A percentile compares a stretch with the other conserved stretches of the same genome.
phyloP scores from a whole-genome alignment of 257 asterid genomes.

The Coffea canephora region DNA sequence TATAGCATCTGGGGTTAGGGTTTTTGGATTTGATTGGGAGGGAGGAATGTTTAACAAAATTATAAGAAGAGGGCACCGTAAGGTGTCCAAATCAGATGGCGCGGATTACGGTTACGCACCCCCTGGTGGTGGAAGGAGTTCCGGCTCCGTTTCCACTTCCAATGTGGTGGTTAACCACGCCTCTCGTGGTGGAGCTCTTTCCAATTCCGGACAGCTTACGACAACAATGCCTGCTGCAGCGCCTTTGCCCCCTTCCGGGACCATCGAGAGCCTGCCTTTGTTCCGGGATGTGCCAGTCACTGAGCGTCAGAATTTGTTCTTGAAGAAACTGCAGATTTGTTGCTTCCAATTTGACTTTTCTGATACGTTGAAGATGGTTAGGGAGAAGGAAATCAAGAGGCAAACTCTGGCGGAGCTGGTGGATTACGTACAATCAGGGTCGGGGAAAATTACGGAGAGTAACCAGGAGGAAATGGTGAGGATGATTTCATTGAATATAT shows the following conservation, averaged over 20 bases:
- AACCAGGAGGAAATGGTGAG: slow-evolving; percentile 70
- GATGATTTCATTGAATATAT: slow-evolving; percentile 69
- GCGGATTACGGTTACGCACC: slow-evolving; percentile 30
- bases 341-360: slow-evolving; percentile 53
- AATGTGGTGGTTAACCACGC: slow-evolving; percentile 50
- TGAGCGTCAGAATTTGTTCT: slow-evolving; percentile 64
- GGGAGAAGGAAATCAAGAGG: slow-evolving; percentile 76
- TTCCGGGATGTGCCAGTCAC: slow-evolving; percentile 51
- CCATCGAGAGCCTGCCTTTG: slow-evolving; percentile 57
- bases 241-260: slow-evolving; percentile 32
- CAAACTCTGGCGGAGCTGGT: slow-evolving; percentile 64
- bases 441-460: slow-evolving; percentile 47
- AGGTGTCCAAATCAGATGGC: slow-evolving; percentile 39
- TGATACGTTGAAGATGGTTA: slow-evolving; percentile 46
- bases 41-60: slow-evolving; percentile 42
- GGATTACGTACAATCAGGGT: slow-evolving; percentile 63
- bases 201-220: slow-evolving; percentile 24
- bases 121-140: slow-evolving; percentile 28
- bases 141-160: slow-evolving; percentile 43
- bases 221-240: slow-evolving; percentile 12
- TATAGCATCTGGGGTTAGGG: slow-evolving; percentile 31
- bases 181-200: slow-evolving; percentile 34
- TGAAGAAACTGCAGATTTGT: slow-evolving; percentile 58
- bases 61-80: slow-evolving; percentile 46
- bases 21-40: slow-evolving; percentile 26